These are phyloP conservation scores for Dispira parvispora DNA, from an alignment of 192 early-diverging fungal genomes.

Conservation along the genomic window DNA sequence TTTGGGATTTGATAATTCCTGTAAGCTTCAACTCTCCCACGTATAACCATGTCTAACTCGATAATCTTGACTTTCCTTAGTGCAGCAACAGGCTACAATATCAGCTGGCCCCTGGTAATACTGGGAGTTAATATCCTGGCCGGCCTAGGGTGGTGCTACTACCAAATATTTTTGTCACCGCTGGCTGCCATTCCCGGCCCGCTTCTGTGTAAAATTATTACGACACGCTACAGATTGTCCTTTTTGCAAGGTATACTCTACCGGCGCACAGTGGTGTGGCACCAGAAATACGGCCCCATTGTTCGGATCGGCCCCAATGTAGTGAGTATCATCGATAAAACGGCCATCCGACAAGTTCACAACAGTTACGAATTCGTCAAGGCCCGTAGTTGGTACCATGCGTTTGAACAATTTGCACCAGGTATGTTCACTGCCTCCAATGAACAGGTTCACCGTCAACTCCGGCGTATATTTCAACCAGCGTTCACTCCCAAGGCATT, in stretches of 20 bases:
- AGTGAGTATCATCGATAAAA: neutral
- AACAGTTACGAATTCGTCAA: neutral
- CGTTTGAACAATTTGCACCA: neutral
- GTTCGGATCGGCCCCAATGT: conserved; percentile 4
- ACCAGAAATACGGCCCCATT: neutral
- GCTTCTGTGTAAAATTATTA: neutral
- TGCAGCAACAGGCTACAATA: too few species aligned
- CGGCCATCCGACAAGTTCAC: neutral
- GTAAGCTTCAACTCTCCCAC: too few species aligned
- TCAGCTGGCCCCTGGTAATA: too few species aligned
- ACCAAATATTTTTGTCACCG: conserved; percentile 1
- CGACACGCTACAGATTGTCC: neutral
- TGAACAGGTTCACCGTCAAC: neutral
- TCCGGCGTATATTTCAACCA: neutral
- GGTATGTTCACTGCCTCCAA: conserved; percentile 1
- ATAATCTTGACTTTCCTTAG: too few species aligned
- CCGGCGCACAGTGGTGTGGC: neutral
- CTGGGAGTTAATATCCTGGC: too few species aligned
- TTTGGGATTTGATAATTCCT: too few species aligned
- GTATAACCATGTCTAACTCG: too few species aligned
- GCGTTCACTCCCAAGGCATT: conserved; percentile 2
- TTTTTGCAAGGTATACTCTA: neutral
- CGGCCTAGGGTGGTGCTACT: neutral
- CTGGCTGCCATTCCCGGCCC: neutral
- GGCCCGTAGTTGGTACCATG: conserved; percentile 2